Evolutionary conservation across 2,329 filamentous ascomycete genomes (phyloP).

Genomic region (Thelonectria rubi): DNA sequence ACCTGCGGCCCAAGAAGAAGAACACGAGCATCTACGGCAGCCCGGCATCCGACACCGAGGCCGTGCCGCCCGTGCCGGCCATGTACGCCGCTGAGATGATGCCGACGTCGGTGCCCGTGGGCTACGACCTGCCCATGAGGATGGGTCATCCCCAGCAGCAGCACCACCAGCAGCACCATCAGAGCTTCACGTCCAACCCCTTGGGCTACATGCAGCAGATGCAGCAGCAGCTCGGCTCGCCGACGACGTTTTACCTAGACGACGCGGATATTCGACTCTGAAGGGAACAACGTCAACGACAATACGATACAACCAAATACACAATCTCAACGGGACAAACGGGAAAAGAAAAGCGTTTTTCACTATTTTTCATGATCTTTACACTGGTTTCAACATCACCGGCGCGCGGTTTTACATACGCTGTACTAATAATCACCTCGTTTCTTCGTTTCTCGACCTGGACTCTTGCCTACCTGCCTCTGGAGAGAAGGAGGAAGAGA

Average conservation of each 20-base stretch:
- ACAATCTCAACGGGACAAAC: background rate
- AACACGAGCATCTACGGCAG: constrained; percentile 45
- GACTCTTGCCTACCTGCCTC: constrained; percentile 20
- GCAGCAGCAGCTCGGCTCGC: constrained; percentile 42
- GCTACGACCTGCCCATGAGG: constrained; percentile 44
- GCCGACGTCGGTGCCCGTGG: constrained; percentile 40
- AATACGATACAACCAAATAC: background rate
- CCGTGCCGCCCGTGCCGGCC: constrained; percentile 41
- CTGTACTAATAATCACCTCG: constrained; percentile 39
- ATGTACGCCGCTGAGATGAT: constrained; percentile 43
- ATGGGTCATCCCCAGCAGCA: constrained; percentile 36
- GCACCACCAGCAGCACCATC: constrained; percentile 25
- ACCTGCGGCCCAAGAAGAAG: constrained; percentile 50
- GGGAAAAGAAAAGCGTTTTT: constrained; percentile 23
- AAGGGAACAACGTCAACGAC: constrained; percentile 14
- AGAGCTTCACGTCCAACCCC: constrained; percentile 39
- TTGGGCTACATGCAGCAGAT: constrained; percentile 39
- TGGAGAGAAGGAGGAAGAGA: constrained; percentile 32
- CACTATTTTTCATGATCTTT: constrained; percentile 28
- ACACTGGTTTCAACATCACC: constrained; percentile 20
- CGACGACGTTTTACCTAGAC: constrained; percentile 42
- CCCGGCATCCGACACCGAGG: constrained; percentile 40
- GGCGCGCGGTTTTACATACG: constrained; percentile 25
- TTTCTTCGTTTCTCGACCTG: background rate
- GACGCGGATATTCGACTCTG: constrained; percentile 43